Base-by-base conservation (phyloP, 129 eudicot species). In the Smallanthus sonchifolius region DNA sequence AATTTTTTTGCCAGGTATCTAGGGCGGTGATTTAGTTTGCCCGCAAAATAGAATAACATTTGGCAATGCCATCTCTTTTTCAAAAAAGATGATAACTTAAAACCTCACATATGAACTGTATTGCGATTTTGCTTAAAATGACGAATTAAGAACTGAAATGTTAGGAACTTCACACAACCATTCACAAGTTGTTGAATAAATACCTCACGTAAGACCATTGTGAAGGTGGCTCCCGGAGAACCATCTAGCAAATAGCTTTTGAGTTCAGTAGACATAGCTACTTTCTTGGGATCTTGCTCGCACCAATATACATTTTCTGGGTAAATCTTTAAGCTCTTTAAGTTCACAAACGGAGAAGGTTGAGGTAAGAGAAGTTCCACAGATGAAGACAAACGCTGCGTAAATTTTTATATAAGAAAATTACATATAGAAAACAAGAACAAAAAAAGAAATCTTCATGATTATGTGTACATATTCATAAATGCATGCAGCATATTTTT, bases 181-280 rank as follows among this genome's bases (percentile, higher is more conserved):
- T n/a, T n/a, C n/a, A n/a, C n/a, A n/a, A n/a, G n/a, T n/a, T n/a
- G n/a, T n/a, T 52, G 32, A 2, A 3, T 35, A 24, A 43, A 49
- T 35, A 75, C 70, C 67, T 52, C 60, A 17, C 60, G 60, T 6
- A 52, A 52, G 32, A 52, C 60, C 32, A 52, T 6, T 52, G 60
- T 52, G 60, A 52, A 52, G 60, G 32, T 5, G 28, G 30, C 0
- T 11, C 10, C 32, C 0, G 60, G 32, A 5, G 60, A 52, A 16
- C 60, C 17, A 52, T 52, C 60, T 16, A 52, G 32, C 32, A 52
- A 52, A 52, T 52, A 52, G 60, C 60, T 52, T 17, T 52, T 52
- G 11, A 52, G 60, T 52, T 52, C 2, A 19, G 60, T 52, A 52
- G 60, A 52, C 60, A 52, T 52, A 16, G 60, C 10, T 52, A 52